phyloP scores from a whole-genome alignment of 768 basidiomycete species.

The Pleurotus eryngii region DNA sequence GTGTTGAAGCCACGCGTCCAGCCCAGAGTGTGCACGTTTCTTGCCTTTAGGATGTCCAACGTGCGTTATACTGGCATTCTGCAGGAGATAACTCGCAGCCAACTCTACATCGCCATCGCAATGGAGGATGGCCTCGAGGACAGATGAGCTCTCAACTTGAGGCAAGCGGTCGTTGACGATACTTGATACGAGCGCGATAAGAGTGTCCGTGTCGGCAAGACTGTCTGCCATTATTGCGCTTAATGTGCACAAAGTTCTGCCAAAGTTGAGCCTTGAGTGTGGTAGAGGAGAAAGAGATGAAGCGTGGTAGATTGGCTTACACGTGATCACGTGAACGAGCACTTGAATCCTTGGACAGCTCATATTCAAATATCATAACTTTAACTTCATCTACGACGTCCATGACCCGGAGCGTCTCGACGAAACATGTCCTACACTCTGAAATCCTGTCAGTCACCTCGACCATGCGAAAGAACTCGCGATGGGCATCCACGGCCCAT shows the following conservation, averaged over 20 bases:
- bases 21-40: slow-evolving; percentile 48
- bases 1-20: slow-evolving; percentile 55
- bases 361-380: too few relatives aligned
- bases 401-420: slow-evolving; percentile 38
- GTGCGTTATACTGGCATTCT: not conserved
- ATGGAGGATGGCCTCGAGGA: slow-evolving; percentile 59
- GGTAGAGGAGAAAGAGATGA: too few relatives aligned
- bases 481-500: slow-evolving; percentile 82
- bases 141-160: slow-evolving; percentile 17
- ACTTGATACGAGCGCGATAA: slow-evolving; percentile 67
- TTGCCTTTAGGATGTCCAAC: slow-evolving; percentile 20
- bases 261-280: too few relatives aligned
- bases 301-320: too few relatives aligned
- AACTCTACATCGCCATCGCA: slow-evolving; percentile 53
- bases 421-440: slow-evolving; percentile 78
- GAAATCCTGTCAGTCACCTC: slow-evolving; percentile 92
- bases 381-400: slow-evolving; percentile 15
- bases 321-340: too few relatives aligned
- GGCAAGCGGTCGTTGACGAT: slow-evolving; percentile 38
- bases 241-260: too few relatives aligned
- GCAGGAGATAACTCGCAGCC: slow-evolving; percentile 40
- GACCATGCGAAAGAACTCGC: slow-evolving; percentile 97
- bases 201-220: slow-evolving; percentile 56
- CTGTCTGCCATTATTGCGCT: too few relatives aligned
- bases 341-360: too few relatives aligned